phyloP scores from a whole-genome alignment of 2,329 filamentous ascomycete genomes.

The Sporothrix brunneoviolacea region DNA sequence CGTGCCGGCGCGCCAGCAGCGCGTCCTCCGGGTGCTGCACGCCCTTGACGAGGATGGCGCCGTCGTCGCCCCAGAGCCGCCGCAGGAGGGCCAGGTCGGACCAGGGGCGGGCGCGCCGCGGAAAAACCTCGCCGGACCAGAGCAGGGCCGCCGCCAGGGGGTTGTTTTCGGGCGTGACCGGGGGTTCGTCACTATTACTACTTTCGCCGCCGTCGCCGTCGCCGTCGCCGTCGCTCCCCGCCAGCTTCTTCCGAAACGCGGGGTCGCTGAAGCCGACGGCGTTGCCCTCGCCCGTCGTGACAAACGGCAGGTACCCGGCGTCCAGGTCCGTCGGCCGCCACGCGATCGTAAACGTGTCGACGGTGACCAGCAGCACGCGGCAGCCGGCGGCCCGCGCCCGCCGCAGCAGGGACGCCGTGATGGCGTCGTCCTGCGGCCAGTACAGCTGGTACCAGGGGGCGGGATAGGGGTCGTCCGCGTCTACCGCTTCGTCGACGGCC shows the following conservation, averaged over 20 bases:
- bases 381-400: slow-evolving; percentile 57
- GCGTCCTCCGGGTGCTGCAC: slow-evolving; percentile 47
- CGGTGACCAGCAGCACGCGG: slow-evolving; percentile 61
- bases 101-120: slow-evolving; percentile 51
- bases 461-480: not conserved
- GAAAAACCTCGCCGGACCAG: slow-evolving; percentile 49
- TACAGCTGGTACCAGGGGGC: slow-evolving; percentile 64
- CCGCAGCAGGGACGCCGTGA: slow-evolving; percentile 56
- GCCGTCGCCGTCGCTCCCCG: slow-evolving; percentile 25
- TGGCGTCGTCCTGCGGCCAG: slow-evolving; percentile 59
- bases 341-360: slow-evolving; percentile 62
- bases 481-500: slow-evolving; percentile 38
- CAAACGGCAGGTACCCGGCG: slow-evolving; percentile 45
- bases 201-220: no score
- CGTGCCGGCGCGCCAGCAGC: slow-evolving; percentile 34
- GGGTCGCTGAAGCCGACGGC: slow-evolving; percentile 61
- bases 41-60: slow-evolving; percentile 58
- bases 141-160: slow-evolving; percentile 41
- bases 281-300: slow-evolving; percentile 48
- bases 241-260: slow-evolving; percentile 53
- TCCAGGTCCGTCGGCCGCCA: slow-evolving; percentile 67
- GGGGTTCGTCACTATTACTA: no score
- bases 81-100: slow-evolving; percentile 52
- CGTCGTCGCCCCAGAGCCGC: slow-evolving; percentile 44
- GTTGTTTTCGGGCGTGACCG: slow-evolving; percentile 38